Base-by-base conservation (phyloP, 345 rosid genomes). In the Salix caprea region DNA sequence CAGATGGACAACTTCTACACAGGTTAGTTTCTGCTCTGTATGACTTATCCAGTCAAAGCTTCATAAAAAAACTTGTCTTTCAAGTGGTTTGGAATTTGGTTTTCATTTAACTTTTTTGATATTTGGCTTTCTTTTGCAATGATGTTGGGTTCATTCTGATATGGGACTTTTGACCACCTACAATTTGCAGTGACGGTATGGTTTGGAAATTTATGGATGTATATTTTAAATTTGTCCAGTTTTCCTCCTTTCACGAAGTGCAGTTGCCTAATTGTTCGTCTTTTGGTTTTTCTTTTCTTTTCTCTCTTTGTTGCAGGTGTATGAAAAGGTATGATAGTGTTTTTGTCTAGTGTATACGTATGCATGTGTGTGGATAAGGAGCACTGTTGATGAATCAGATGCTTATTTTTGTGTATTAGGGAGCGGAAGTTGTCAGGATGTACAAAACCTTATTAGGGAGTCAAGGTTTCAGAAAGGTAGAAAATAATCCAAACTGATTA, bases 391-490 rank as follows among this genome's bases (percentile, higher is more conserved):
- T 50, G 32, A 34, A 36, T 66, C 15, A 4, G 50, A 8, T 30
- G 0, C 28, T 71, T n/a, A 30, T 8, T 67, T 15, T 23, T 61
- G 14, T 70, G 19, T 76, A 42, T 75, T 82, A 96, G 99, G 99
- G 99, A 85, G 99, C 98, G 79, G 98, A 96, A 88, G 99, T 94
- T 75, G 99, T 96, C 69, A 87, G 98, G 96, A 96, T 96, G 99
- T 96, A 96, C 97, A 96, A 96, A 87, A 96, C 98, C 77, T 81
- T 96, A 75, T 81, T 96, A 62, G 99, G 98, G 73, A 90, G 80
- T 81, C 85, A 89, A 79, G 99, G 99, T 50, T 96, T 96, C 84
- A 87, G 96, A 79, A 91, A 92, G 92, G 99, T 96, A 85, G 71
- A 76, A 72, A 69, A 65, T 65, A 7, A 32, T 32, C 50, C 68